A percentile compares a stretch with the other conserved stretches of the same genome.
These are phyloP conservation scores for Monosporascus sp. DNA, from an alignment of 2,329 filamentous ascomycete species.

Conservation along the genomic window DNA sequence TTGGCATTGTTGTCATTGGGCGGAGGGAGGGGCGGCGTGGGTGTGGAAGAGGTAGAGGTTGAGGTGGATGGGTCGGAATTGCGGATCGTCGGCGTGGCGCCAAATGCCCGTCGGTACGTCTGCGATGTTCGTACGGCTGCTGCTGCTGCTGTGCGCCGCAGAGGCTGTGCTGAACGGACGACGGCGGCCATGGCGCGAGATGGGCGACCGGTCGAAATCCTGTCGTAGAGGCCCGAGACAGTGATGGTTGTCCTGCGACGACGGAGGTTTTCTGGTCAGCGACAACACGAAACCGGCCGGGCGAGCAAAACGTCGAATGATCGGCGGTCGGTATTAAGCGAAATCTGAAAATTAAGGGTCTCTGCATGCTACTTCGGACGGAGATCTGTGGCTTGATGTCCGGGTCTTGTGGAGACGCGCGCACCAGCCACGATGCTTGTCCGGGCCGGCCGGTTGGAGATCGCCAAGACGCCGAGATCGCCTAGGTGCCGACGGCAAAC, in stretches of 20 bases:
- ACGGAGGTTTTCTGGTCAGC: neutral
- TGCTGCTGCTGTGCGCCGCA: neutral
- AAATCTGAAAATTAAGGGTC: neutral
- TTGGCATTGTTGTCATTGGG: conserved; percentile 7
- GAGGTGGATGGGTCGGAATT: conserved; percentile 13
- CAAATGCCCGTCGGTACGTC: conserved; percentile 8
- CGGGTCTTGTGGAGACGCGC: neutral
- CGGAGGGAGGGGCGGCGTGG: conserved; percentile 3
- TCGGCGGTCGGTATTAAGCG: neutral
- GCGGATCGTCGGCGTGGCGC: conserved; percentile 14
- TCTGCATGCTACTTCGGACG: too few species aligned
- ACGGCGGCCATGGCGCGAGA: conserved; percentile 1
- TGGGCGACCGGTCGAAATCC: neutral
- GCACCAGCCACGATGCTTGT: neutral
- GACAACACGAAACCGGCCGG: neutral
- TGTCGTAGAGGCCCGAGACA: neutral
- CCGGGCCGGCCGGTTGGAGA: neutral
- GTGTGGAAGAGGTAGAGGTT: conserved; percentile 5
- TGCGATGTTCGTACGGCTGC: neutral
- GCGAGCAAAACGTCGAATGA: neutral
- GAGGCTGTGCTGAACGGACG: neutral
- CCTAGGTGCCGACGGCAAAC: too few species aligned
- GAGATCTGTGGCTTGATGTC: neutral
- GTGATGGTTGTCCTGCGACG: neutral
- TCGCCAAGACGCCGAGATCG: neutral